These are phyloP conservation scores for Ophiostoma ulmi DNA, from an alignment of 2,329 filamentous ascomycete genomes.

Conservation along the genomic window DNA sequence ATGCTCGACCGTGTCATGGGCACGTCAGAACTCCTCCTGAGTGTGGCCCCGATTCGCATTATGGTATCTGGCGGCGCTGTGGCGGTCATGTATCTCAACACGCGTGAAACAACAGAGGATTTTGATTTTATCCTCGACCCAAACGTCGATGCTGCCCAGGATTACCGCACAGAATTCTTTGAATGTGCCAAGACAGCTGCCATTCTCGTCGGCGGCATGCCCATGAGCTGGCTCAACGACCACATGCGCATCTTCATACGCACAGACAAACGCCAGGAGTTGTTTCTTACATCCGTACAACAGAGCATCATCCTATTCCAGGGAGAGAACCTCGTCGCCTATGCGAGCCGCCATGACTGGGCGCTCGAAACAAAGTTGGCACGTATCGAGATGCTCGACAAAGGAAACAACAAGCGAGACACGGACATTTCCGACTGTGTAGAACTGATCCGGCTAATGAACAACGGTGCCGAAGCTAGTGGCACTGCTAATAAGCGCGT, in stretches of 20 bases:
- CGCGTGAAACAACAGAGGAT: neutral
- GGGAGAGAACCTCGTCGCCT: neutral
- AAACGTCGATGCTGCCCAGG: neutral
- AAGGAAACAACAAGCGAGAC: neutral
- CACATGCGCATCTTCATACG: neutral
- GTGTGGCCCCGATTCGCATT: neutral
- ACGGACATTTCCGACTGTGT: neutral
- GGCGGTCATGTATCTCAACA: neutral
- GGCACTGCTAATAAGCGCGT: neutral
- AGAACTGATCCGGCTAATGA: neutral
- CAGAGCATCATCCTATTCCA: neutral
- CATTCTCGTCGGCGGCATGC: neutral
- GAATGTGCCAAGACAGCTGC: neutral
- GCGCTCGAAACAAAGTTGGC: neutral
- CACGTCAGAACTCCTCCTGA: neutral
- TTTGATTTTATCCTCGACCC: neutral
- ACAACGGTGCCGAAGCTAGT: neutral
- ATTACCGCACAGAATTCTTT: neutral
- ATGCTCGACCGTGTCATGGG: neutral
- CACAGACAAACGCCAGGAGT: neutral
- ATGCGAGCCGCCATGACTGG: neutral
- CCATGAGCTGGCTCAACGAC: neutral
- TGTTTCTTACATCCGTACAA: neutral
- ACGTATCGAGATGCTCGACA: neutral
- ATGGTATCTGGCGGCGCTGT: neutral